These are phyloP conservation scores for Protomyces inundatus DNA, from an alignment of 1,139 yeast species.

Conservation along the genomic window DNA sequence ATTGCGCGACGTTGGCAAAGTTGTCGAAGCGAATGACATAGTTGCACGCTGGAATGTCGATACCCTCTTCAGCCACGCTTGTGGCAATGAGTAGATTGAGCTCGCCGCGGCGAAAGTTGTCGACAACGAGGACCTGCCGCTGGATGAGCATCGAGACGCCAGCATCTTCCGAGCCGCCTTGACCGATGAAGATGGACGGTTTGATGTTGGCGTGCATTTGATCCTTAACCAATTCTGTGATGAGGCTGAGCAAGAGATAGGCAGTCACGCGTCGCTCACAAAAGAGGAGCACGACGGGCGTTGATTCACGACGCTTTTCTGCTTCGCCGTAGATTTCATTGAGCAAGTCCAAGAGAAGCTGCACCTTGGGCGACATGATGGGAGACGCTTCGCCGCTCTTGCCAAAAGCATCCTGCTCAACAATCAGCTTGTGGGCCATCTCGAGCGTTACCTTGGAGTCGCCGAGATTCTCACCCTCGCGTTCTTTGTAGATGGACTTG, in stretches of 20 bases:
- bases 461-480: neutral
- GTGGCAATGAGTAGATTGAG: slow-evolving; percentile 28
- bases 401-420: neutral
- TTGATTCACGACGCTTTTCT: neutral
- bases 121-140: slow-evolving; percentile 24
- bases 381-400: neutral
- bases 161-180: slow-evolving; percentile 24
- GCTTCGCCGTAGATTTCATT: slow-evolving; percentile 3
- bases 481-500: neutral
- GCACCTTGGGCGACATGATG: slow-evolving; percentile 25
- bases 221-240: neutral
- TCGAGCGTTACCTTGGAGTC: neutral
- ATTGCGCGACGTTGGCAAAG: slow-evolving; percentile 25
- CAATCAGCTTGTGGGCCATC: neutral
- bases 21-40: slow-evolving; percentile 26
- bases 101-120: slow-evolving; percentile 17
- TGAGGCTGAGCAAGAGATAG: slow-evolving; percentile 15
- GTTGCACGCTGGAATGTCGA: slow-evolving; percentile 26
- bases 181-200: slow-evolving; percentile 28
- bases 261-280: slow-evolving; percentile 29
- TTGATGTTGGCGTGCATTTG: slow-evolving; percentile 6
- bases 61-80: slow-evolving; percentile 31
- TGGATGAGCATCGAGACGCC: slow-evolving; percentile 26
- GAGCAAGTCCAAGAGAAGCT: slow-evolving; percentile 13
- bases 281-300: slow-evolving; percentile 24